A percentile compares a stretch with the other conserved stretches of the same genome.
Conservation (phyloP, 192 early-diverging fungal species). For the Jimgerdemannia lactiflua region DNA sequence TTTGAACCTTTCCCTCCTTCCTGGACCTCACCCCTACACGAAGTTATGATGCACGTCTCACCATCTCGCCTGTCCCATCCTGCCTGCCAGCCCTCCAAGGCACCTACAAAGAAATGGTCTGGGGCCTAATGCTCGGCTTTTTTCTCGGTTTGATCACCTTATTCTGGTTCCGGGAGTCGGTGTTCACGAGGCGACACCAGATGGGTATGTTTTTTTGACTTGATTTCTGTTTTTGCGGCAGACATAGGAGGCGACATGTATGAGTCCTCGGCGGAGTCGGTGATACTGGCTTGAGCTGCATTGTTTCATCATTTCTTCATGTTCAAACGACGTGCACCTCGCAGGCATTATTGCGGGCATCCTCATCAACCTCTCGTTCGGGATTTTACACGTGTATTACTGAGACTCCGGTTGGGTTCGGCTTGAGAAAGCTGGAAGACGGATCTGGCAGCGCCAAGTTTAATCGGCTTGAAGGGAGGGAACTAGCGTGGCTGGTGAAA, state of each 20-base stretch:
- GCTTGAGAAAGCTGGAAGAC: background rate
- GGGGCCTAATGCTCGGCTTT: conserved; percentile 52
- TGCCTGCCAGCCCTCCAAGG: conserved; percentile 28
- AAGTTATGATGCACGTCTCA: too few relatives aligned
- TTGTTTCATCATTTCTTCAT: background rate
- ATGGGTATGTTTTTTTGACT: conserved; percentile 37
- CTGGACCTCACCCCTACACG: background rate
- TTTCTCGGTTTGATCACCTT: conserved; percentile 50
- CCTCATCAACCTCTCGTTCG: conserved; percentile 51
- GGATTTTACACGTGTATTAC: conserved; percentile 45
- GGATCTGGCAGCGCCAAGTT: background rate
- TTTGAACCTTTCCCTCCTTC: conserved; percentile 4
- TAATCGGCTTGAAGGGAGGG: too few relatives aligned
- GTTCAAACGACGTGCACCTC: background rate
- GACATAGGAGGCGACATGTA: too few relatives aligned
- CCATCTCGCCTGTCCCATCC: conserved; percentile 5
- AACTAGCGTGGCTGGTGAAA: too few relatives aligned
- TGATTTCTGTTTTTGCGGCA: background rate
- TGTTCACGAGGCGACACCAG: conserved; percentile 47
- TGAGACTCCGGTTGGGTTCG: conserved; percentile 12
- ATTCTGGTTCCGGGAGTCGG: conserved; percentile 53
- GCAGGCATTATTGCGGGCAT: conserved; percentile 49
- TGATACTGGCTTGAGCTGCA: background rate
- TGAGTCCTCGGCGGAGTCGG: too few relatives aligned
- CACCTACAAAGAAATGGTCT: conserved; percentile 53